Percentiles rank a stretch among this genome's conserved stretches.
Evolutionary conservation across 495 filamentous ascomycete genomes (phyloP).

Genomic region (Daldinia concentrica): DNA sequence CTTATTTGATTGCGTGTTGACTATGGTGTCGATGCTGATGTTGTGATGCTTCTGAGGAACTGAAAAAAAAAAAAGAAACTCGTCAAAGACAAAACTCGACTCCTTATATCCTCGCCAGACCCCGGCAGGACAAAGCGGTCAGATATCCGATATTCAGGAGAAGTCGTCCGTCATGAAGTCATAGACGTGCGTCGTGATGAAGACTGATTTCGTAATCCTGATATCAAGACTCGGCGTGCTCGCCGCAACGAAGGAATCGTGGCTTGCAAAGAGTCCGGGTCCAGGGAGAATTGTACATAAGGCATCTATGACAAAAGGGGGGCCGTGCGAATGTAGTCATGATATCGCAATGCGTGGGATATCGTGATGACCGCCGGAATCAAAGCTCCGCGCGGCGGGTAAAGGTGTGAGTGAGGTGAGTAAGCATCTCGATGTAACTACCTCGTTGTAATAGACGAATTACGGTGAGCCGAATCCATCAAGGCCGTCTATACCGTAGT

Average conservation of each 20-base stretch:
- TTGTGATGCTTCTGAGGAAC: not conserved
- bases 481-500: not conserved
- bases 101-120: not conserved
- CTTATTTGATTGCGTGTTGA: not conserved
- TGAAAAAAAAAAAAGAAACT: not conserved
- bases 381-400: not conserved
- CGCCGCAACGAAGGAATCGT: not conserved
- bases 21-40: not conserved
- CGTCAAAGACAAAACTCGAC: not conserved
- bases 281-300: too few species aligned
- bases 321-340: constrained; percentile 9
- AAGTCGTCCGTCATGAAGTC: constrained; percentile 21
- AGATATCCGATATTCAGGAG: not conserved
- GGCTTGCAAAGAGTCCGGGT: constrained; percentile 14
- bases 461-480: not conserved
- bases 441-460: not conserved
- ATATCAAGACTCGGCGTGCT: constrained; percentile 22
- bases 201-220: constrained; percentile 29
- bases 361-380: not conserved
- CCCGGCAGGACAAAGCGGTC: not conserved
- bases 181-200: constrained; percentile 21
- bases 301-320: not conserved
- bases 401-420: constrained; percentile 7
- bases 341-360: constrained; percentile 1
- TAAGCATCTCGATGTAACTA: not conserved